Evolutionary conservation across 225 moss, liverwort and hornwort species (phyloP).

Genomic region (Bryum argenteum): DNA sequence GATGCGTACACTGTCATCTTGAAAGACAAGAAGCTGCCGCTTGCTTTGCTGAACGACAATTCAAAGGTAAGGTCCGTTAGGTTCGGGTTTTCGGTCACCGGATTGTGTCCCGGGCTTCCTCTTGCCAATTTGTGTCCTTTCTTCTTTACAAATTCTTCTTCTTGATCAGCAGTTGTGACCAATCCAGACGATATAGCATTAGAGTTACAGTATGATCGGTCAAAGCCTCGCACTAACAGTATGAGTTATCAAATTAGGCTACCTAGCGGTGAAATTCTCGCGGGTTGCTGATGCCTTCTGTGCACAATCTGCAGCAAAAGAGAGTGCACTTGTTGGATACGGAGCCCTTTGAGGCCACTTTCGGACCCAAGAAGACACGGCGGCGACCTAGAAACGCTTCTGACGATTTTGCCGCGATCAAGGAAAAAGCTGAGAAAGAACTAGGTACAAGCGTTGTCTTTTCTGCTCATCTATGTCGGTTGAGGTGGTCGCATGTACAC

Average conservation of each 20-base stretch:
- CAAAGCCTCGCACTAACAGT: not conserved
- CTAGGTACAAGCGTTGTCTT: constrained; percentile 51
- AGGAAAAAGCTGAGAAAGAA: constrained; percentile 76
- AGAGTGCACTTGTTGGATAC: constrained; percentile 88
- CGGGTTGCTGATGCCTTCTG: constrained; percentile 8
- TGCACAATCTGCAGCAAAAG: constrained; percentile 67
- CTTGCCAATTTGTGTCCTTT: not conserved
- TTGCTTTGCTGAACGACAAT: constrained; percentile 78
- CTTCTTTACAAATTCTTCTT: not conserved
- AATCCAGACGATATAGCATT: not conserved
- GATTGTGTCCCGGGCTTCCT: not conserved
- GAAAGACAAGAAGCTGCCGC: constrained; percentile 93
- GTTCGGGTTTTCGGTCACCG: not conserved
- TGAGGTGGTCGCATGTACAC: not conserved
- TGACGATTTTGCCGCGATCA: constrained; percentile 76
- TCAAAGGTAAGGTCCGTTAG: constrained; percentile 59
- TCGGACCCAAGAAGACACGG: constrained; percentile 93
- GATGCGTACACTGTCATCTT: constrained; percentile 90
- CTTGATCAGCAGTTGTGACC: not conserved
- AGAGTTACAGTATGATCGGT: not conserved
- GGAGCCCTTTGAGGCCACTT: constrained; percentile 89
- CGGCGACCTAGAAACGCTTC: constrained; percentile 76
- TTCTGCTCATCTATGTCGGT: not conserved
- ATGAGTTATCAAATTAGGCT: too few relatives aligned
- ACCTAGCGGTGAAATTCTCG: not conserved